Evolutionary conservation across 2,329 filamentous ascomycete genomes (phyloP), one percentile per base, ranked within the genome.

Genomic region (Didymella sp.): DNA sequence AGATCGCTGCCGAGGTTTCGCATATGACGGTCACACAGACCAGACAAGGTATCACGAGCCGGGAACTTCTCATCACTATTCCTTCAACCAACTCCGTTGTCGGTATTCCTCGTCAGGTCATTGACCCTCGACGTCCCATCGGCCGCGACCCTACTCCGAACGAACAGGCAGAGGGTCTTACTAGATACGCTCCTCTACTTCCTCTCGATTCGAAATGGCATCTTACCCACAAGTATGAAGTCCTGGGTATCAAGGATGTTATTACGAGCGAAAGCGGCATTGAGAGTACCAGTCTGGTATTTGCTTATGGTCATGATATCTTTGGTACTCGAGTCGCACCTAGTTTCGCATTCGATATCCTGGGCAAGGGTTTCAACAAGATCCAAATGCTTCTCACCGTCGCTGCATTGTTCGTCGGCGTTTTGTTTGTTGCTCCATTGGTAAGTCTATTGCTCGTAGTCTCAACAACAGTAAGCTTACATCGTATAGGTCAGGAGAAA

Each of bases 291-390:
- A 94, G 90, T 68, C 76, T 98, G 52, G 84, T 99, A 12, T 89
- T 97, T 69, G 92, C 92, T 0, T 96, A 90, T 70, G 95, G 95
- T 3, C 75, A 92, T 13, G 95, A 99, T 74, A 80, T 98, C 2
- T 99, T 96, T 64, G 92, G 90, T 13, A 94, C 92, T 1, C 83
- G 92, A 49, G 85, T 96, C 11, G 86, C 89, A n/a, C 95, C 95
- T 0, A 96, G 92, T 76, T 87, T 90, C 67, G 85, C 90, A 15
- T 99, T 99, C 76, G 95, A 99, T 78, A 87, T 98, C 38, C 80
- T 99, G 15, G 95, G 92, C 60, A 95, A 92, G 77, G 91, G 91
- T 2, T 99, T 99, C 77, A 95, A 94, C 74, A 97, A 96, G 81
- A 73, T 92, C 53, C 90, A 92, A 66, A 85, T 99, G 71, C 76